Conservation (phyloP, 2,329 filamentous ascomycete genomes). For the Ophiostoma tasmaniense region DNA sequence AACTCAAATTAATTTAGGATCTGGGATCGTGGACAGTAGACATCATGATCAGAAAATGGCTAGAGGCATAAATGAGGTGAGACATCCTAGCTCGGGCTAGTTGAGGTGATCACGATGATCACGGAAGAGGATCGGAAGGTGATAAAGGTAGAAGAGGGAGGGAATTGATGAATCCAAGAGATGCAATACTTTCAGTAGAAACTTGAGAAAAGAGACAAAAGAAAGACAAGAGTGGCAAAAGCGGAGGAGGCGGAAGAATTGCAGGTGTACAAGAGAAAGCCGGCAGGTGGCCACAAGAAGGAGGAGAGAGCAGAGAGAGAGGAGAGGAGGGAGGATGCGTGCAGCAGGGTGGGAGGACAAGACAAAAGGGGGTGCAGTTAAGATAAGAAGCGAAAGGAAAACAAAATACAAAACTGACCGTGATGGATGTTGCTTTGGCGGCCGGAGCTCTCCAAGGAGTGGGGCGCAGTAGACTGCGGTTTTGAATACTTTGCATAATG, state of each 20-base stretch:
- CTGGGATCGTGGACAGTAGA: background rate
- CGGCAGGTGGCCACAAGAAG: conserved; percentile 11
- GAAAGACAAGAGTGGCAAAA: background rate
- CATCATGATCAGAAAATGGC: background rate
- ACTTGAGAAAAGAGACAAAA: background rate
- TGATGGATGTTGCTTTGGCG: conserved; percentile 19
- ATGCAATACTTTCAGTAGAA: background rate
- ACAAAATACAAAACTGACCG: conserved; percentile 14
- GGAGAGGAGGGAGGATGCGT: conserved; percentile 5
- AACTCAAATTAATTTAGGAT: too few relatives aligned
- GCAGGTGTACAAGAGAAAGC: conserved; percentile 5
- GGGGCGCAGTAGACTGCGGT: conserved; percentile 46
- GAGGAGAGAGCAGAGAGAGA: background rate
- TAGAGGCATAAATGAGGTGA: background rate
- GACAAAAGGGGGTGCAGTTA: background rate
- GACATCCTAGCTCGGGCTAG: background rate
- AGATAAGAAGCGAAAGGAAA: background rate
- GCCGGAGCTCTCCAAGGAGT: conserved; percentile 36
- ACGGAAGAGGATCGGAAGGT: background rate
- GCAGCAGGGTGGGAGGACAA: conserved; percentile 13
- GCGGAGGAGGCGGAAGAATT: background rate
- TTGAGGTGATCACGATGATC: background rate
- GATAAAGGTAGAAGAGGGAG: background rate
- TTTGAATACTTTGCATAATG: conserved; percentile 48
- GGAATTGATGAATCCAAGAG: background rate